phyloP scores from a whole-genome alignment of 371 early-diverging fungal genomes.

The Mucor indicus region DNA sequence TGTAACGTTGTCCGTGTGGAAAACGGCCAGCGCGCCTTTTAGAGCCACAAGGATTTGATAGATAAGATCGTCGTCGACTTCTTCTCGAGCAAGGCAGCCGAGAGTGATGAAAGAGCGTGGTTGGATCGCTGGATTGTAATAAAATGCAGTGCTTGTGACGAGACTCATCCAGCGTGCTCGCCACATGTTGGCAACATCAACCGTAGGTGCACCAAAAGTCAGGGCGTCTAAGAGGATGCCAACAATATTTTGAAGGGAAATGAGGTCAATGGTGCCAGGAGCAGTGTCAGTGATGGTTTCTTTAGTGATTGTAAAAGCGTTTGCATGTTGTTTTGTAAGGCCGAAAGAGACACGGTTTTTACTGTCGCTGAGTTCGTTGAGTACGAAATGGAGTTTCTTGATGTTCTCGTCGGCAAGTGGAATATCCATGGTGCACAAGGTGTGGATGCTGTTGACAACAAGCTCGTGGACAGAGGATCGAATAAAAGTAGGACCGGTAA shows the following conservation, averaged over 20 bases:
- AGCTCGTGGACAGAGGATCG: constrained; percentile 87
- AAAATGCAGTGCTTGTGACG: constrained; percentile 90
- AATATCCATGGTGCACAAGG: constrained; percentile 68
- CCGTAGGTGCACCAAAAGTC: constrained; percentile 69
- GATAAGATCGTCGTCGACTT: constrained; percentile 83
- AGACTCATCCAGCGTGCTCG: constrained; percentile 90
- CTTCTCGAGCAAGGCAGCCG: constrained; percentile 86
- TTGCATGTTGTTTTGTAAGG: constrained; percentile 66
- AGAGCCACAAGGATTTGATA: constrained; percentile 90
- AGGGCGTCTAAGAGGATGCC: constrained; percentile 77
- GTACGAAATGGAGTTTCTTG: constrained; percentile 54
- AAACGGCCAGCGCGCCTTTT: constrained; percentile 78
- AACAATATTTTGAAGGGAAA: constrained; percentile 77
- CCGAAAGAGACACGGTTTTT: constrained; percentile 82
- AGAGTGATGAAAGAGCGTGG: constrained; percentile 92
- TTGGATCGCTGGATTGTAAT: constrained; percentile 89
- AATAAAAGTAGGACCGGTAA: constrained; percentile 80
- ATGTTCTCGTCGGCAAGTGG: constrained; percentile 59
- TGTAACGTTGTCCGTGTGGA: constrained; percentile 74
- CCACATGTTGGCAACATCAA: constrained; percentile 76
- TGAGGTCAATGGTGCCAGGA: constrained; percentile 69
- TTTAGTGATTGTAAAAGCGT: constrained; percentile 66
- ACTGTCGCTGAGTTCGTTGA: constrained; percentile 75
- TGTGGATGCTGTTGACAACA: constrained; percentile 87
- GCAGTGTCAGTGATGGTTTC: constrained; percentile 65